These are phyloP conservation scores for Tetradesmus obliquus DNA, from an alignment of 139 green algal genomes.

Conservation along the genomic window DNA sequence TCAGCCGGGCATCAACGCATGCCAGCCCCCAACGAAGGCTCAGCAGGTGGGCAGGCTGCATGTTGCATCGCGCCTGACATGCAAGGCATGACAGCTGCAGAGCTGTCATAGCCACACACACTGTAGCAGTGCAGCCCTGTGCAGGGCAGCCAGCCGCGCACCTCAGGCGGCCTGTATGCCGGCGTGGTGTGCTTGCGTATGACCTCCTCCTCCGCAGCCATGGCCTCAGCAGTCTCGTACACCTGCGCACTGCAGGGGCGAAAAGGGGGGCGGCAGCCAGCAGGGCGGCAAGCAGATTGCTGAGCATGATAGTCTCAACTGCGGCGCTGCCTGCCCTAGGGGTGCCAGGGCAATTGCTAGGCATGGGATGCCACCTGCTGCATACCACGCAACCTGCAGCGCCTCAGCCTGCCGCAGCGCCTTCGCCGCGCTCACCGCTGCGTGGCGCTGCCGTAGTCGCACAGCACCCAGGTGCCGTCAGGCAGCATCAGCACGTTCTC, in stretches of 20 bases:
- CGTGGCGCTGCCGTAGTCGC: slow-evolving; percentile 93
- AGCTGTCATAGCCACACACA: neutral
- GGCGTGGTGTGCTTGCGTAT: slow-evolving; percentile 92
- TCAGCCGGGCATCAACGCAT: neutral
- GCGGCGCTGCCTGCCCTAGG: neutral
- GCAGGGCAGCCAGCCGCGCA: slow-evolving; percentile 39
- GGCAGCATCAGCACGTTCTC: slow-evolving; percentile 92
- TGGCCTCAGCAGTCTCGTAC: slow-evolving; percentile 71
- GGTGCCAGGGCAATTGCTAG: neutral
- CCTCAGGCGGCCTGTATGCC: slow-evolving; percentile 94
- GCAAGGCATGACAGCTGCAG: neutral
- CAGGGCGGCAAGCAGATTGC: neutral
- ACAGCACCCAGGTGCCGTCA: slow-evolving; percentile 90
- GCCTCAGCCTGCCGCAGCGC: neutral
- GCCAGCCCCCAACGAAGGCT: neutral
- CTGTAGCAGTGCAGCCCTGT: neutral
- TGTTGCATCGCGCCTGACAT: neutral
- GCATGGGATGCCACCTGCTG: too few species aligned
- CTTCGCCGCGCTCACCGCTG: neutral
- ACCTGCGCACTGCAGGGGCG: slow-evolving; percentile 39
- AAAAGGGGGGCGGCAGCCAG: neutral
- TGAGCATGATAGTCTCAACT: neutral
- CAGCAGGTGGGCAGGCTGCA: neutral
- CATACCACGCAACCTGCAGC: too few species aligned
- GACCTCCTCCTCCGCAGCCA: slow-evolving; percentile 84